Conservation (phyloP, 768 basidiomycete species). For the Pleurotus ostreatus region DNA sequence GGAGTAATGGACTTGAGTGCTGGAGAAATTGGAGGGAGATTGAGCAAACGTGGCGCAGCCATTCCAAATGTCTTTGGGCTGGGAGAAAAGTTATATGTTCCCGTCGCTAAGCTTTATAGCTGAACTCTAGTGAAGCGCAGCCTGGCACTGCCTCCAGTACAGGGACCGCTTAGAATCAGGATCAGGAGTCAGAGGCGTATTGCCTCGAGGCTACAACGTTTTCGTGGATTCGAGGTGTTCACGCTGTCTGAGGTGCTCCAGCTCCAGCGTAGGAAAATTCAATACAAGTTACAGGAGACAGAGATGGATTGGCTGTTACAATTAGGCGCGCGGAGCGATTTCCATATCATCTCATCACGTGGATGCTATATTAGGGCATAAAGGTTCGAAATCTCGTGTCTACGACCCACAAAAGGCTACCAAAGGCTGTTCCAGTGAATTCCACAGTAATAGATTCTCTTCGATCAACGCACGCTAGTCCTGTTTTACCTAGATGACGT, state of each 20-base stretch:
- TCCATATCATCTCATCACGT: background rate
- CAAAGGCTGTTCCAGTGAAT: background rate
- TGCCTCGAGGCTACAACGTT: background rate
- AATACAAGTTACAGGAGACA: background rate
- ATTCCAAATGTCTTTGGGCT: conserved; percentile 15
- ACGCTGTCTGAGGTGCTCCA: background rate
- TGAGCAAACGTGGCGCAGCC: conserved; percentile 35
- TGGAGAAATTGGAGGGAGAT: conserved; percentile 54
- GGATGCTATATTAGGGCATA: background rate
- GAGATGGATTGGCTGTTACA: background rate
- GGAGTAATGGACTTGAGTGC: conserved; percentile 69
- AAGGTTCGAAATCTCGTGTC: background rate
- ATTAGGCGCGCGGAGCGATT: background rate
- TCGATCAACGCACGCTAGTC: too few relatives aligned
- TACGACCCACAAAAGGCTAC: background rate
- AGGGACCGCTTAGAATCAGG: too few relatives aligned
- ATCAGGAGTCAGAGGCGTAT: background rate
- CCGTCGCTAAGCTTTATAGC: too few relatives aligned
- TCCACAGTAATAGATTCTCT: background rate
- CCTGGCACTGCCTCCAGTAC: too few relatives aligned
- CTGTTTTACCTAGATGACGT: too few relatives aligned
- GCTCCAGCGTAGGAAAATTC: background rate
- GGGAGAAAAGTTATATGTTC: background rate
- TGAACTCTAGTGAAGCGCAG: too few relatives aligned
- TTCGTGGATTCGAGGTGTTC: background rate